Evolutionary conservation across 208 protist genomes (phyloP), one percentile per base, ranked within the genome.

Genomic region (Naegleria lovaniensis): DNA sequence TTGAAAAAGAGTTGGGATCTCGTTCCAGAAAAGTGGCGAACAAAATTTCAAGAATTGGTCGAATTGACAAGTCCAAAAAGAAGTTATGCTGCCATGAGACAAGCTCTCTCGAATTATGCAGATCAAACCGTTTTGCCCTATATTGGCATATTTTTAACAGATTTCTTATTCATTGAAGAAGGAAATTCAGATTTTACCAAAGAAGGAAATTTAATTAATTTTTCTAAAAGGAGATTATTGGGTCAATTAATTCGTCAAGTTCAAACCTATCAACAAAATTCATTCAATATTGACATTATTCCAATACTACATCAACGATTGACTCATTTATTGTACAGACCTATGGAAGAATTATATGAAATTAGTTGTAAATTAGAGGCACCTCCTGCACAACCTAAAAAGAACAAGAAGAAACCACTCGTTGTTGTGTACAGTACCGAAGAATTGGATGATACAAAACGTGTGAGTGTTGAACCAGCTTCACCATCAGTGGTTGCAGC

Each of bases 171-270:
- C 15, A 85, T 90, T 40, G 91, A 92, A 38, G 91, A 92, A n/a
- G 88, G 88, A n/a, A 91, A 90, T 38, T 52, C 29, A 13, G 83
- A 91, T 39, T 75, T 90, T 83, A 40, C 15, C 19, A 39, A 90
- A 15, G 90, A 85, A 67, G 43, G 84, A 55, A 33, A 59, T 43
- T 83, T 93, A 15, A 92, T 93, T 91, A 93, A 93, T 43, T 93
- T 93, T 84, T 83, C 85, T n/a, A 93, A 93, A 85, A 84, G 91
- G 19, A 90, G 89, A 40, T 33, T 76, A 13, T 25, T 90, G 16
- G 91, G 92, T 22, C 85, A 79, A n/a, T 48, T 94, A n/a, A 92
- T 95, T 5, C 52, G 91, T 0, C 84, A 92, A 40, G 91, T 95
- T 25, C 55, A 91, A 41, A 58, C 67, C 5, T 95, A 94, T 88